Percentiles rank a stretch among this genome's conserved stretches.
phyloP scores from a whole-genome alignment of 1,139 yeast species.

The Debaryomyces fabryi region DNA sequence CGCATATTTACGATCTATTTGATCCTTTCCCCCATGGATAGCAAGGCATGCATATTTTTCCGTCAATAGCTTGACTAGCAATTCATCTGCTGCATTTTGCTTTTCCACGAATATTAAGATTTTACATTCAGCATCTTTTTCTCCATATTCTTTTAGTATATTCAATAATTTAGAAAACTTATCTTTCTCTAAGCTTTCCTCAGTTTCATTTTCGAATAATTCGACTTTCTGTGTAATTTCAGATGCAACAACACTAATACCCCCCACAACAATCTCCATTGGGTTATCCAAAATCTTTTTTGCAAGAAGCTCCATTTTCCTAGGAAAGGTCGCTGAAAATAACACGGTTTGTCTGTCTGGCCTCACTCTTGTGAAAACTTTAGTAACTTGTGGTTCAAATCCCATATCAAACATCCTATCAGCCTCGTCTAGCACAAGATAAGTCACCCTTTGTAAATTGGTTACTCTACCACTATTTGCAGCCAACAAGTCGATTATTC shows the following conservation, averaged over 20 bases:
- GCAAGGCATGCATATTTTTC: conserved; percentile 64
- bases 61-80: conserved; percentile 58
- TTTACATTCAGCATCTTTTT: conserved; percentile 36
- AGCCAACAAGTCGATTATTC: conserved; percentile 85
- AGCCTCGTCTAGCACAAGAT: conserved; percentile 91
- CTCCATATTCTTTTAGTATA: conserved; percentile 50
- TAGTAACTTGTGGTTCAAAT: conserved; percentile 93
- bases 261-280: conserved; percentile 79
- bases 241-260: conserved; percentile 79
- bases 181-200: conserved; percentile 22
- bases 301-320: conserved; percentile 76
- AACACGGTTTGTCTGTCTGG: conserved; percentile 92
- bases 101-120: conserved; percentile 83
- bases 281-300: conserved; percentile 62
- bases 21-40: conserved; percentile 93
- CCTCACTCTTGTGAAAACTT: conserved; percentile 74
- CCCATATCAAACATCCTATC: conserved; percentile 98
- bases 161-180: conserved; percentile 61
- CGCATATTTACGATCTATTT: conserved; percentile 77
- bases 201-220: conserved; percentile 49
- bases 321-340: conserved; percentile 93
- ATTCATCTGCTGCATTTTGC: conserved; percentile 76
- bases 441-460: conserved; percentile 69
- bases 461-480: conserved; percentile 83
- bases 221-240: conserved; percentile 77